Percentiles rank a stretch among this genome's conserved stretches.
Conservation (phyloP, 345 rosid genomes). For the Aquilaria yunnanensis region DNA sequence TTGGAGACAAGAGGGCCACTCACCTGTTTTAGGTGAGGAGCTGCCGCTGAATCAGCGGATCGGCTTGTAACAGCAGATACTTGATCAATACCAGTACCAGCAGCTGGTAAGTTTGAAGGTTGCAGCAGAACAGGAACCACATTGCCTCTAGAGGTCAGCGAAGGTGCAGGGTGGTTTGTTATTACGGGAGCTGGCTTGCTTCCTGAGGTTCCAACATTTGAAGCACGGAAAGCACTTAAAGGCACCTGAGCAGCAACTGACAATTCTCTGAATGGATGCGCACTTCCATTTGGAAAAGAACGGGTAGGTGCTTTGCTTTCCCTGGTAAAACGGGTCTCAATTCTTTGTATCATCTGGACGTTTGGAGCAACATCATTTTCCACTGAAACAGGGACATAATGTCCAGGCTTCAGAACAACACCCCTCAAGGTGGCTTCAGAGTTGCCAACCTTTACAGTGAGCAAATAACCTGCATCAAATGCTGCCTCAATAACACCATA, state of each 20-base stretch:
- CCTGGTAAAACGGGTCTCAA: slow-evolving; percentile 36
- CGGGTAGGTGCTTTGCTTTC: slow-evolving; percentile 19
- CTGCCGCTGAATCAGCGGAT: background rate
- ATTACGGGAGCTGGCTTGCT: slow-evolving; percentile 22
- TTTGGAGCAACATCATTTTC: slow-evolving; percentile 62
- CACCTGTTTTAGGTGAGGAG: slow-evolving; percentile 18
- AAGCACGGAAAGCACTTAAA: background rate
- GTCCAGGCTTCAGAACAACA: slow-evolving; percentile 66
- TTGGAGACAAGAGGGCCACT: slow-evolving; percentile 18
- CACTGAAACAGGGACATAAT: slow-evolving; percentile 39
- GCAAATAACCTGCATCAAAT: slow-evolving; percentile 72
- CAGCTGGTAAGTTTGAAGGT: slow-evolving; percentile 38
- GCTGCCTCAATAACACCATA: slow-evolving; percentile 55
- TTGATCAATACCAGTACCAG: slow-evolving; percentile 12
- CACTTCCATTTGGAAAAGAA: slow-evolving; percentile 17
- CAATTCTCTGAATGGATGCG: slow-evolving; percentile 8
- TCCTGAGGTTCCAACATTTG: slow-evolving; percentile 15
- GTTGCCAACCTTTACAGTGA: slow-evolving; percentile 51
- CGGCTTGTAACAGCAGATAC: slow-evolving; percentile 13
- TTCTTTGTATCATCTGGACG: slow-evolving; percentile 63
- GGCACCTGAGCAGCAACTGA: background rate
- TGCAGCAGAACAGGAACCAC: slow-evolving; percentile 43
- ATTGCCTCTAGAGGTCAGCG: slow-evolving; percentile 25
- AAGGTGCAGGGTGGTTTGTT: slow-evolving; percentile 25
- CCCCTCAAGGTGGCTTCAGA: slow-evolving; percentile 52